These are phyloP conservation scores for Papiliotrema nemorosa DNA, from an alignment of 1,284 basidiomycete genomes.

Conservation along the genomic window DNA sequence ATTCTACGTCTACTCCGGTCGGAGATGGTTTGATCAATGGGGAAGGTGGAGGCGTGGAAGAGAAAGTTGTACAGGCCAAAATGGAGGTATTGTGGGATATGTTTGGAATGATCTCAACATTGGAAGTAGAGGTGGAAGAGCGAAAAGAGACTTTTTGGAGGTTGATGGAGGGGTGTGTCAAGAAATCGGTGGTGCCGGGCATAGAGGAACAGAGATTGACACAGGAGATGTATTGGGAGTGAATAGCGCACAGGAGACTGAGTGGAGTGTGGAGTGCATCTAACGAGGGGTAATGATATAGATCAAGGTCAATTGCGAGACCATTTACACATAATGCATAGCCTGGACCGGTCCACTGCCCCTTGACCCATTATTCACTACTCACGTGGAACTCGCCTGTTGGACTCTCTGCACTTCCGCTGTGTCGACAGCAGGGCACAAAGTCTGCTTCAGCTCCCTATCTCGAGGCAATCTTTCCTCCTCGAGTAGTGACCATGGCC, in stretches of 20 bases:
- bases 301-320: no score
- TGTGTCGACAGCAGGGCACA: no score
- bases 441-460: not conserved
- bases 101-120: conserved; percentile 11
- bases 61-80: conserved; percentile 17
- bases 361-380: no score
- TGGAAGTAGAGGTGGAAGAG: conserved; percentile 9
- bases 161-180: conserved; percentile 34
- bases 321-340: not conserved
- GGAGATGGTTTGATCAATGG: not conserved
- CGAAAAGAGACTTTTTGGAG: conserved; percentile 33
- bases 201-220: conserved; percentile 7
- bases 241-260: not conserved
- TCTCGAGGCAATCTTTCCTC: not conserved
- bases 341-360: no score
- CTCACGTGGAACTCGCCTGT: no score
- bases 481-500: no score
- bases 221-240: conserved; percentile 20
- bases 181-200: not conserved
- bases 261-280: not conserved
- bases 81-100: conserved; percentile 34
- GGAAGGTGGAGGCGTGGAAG: not conserved
- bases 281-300: not conserved
- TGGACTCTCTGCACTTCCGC: no score
- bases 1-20: not conserved